Evolutionary conservation across 2,329 filamentous ascomycete genomes (phyloP), one percentile per base, ranked within the genome.

Genomic region (Biscogniauxia marginata): DNA sequence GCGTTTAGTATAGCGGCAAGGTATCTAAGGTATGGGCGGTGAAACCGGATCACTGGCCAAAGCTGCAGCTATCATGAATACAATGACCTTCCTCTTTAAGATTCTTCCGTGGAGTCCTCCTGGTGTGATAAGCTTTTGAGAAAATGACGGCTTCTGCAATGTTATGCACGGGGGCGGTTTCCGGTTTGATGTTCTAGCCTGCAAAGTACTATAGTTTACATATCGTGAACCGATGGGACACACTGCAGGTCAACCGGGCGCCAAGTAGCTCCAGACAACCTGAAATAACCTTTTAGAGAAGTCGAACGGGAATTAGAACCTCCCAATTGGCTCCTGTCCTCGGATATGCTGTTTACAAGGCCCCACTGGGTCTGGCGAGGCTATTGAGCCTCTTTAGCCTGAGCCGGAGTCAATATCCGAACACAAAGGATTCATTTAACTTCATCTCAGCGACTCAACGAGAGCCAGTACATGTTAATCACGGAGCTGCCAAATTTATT

Each of bases 321-420:
- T 46, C 21, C 21, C 55, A 50, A 63, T 63, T 61, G 61, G 56
- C 30, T 21, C 48, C 11, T 34, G 20, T 45, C 46, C 16, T 30
- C 43, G 43, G 47, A 47, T 8, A n/a, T 11, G 6, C 25, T 9
- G 25, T 11, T 8, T 8, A 11, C 53, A 49, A 43, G n/a, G 63
- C 58, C 58, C 60, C 59, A 60, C 56, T 53, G 54, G 57, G 53
- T 52, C 46, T 54, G 50, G 57, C 56, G 62, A 64, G 63, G 61
- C 58, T 59, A 67, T 67, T 67, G 59, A 65, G 63, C 65, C 65
- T 63, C 65, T 67, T 65, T 67, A 66, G 64, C 64, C 64, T 66
- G 63, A 63, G 63, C 49, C 58, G 58, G 56, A 58, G 44, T 57
- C 61, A 59, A 66, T 67, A 65, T 65, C 61, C 56, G 63, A 63